These are phyloP conservation scores for Fusarium lateritium DNA, from an alignment of 2,329 filamentous ascomycete genomes.

Conservation along the genomic window DNA sequence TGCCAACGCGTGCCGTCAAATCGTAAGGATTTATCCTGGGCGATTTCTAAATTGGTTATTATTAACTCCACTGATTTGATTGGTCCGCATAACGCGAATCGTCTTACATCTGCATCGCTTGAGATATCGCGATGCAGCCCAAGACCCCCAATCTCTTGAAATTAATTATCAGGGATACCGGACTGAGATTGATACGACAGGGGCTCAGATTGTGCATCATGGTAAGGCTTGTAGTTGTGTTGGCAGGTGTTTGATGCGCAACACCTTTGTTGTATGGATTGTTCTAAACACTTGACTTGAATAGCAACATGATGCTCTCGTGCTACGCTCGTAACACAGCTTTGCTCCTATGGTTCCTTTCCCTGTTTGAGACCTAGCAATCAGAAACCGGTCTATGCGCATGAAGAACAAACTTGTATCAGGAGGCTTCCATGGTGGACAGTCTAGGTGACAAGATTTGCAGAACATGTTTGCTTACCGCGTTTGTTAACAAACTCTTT, in stretches of 20 bases:
- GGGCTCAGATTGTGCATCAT: background rate
- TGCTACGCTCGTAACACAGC: background rate
- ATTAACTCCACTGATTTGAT: background rate
- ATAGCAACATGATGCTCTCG: too few relatives aligned
- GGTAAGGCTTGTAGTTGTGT: background rate
- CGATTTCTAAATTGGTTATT: background rate
- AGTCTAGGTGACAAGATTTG: background rate
- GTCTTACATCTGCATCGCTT: background rate
- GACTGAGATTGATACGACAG: background rate
- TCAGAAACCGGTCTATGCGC: background rate
- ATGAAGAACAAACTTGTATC: background rate
- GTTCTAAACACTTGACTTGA: background rate
- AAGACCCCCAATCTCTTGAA: constrained; percentile 30
- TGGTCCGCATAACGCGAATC: constrained; percentile 22
- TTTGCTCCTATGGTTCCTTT: background rate
- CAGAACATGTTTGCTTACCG: background rate
- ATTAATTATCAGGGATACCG: background rate
- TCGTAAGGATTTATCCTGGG: constrained; percentile 1
- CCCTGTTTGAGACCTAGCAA: background rate
- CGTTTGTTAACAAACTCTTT: background rate
- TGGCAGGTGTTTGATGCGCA: background rate
- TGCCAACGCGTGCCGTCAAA: background rate
- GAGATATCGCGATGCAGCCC: background rate
- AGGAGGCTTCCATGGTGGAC: background rate
- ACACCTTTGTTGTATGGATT: background rate